phyloP scores from a whole-genome alignment of 2,329 filamentous ascomycete genomes.

The Seiridium unicorne region DNA sequence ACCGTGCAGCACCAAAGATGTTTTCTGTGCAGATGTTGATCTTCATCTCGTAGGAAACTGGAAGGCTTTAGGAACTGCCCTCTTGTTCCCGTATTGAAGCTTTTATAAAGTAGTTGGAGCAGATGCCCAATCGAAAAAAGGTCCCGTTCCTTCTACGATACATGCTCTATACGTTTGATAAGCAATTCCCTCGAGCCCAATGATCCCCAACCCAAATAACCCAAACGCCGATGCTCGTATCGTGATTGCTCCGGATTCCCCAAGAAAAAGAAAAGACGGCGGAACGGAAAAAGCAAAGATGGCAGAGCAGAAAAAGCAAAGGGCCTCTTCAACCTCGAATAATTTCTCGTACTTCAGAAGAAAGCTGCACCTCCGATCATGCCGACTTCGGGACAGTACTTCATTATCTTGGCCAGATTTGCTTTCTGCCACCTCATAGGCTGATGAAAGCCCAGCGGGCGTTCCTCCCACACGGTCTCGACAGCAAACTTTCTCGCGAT shows the following conservation, averaged over 20 bases:
- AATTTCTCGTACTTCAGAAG: slow-evolving; percentile 1
- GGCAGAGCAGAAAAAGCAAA: background rate
- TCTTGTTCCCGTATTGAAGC: too few relatives aligned
- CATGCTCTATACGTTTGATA: too few relatives aligned
- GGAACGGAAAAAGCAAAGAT: background rate
- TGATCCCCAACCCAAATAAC: too few relatives aligned
- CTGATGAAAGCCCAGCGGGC: slow-evolving; percentile 27
- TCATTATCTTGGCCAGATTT: slow-evolving; percentile 22
- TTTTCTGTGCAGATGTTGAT: too few relatives aligned
- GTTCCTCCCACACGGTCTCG: slow-evolving; percentile 27
- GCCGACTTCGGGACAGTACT: slow-evolving; percentile 29
- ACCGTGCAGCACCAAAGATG: too few relatives aligned
- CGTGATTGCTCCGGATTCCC: background rate
- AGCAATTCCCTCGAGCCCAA: too few relatives aligned
- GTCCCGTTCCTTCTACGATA: too few relatives aligned
- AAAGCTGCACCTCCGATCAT: slow-evolving; percentile 16
- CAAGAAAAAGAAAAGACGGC: background rate
- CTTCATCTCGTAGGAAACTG: too few relatives aligned
- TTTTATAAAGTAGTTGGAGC: too few relatives aligned
- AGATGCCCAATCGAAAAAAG: too few relatives aligned
- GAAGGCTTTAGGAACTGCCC: too few relatives aligned
- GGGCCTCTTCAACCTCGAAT: background rate
- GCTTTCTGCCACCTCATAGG: slow-evolving; percentile 18
- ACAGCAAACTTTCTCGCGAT: slow-evolving; percentile 25
- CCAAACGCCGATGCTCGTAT: background rate